Base-by-base conservation (phyloP, 2,329 filamentous ascomycete species). In the Thermoascus crustaceus region DNA sequence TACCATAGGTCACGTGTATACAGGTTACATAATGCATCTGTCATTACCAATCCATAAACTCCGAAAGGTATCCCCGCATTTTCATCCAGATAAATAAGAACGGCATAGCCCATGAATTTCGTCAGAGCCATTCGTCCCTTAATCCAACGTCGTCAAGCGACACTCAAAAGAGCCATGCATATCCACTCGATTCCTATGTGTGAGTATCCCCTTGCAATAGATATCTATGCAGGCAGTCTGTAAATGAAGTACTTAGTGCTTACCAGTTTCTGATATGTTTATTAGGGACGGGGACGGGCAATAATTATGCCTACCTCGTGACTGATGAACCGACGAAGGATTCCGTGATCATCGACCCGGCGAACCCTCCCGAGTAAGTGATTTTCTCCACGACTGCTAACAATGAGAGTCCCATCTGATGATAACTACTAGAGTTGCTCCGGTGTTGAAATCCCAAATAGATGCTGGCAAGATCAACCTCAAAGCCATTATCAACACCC, bases 401-500 rank as follows among this genome's bases (percentile, higher is more conserved):
- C 32, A 11, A 3, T 24, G 10, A 11, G 7, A 30, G n/a, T 26
- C 29, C 22, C 11, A 34, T 30, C 13, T 26, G 27, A 23, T 43
- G 16, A 37, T 31, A 24, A 18, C 7, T 4, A 31, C 27, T 34
- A 80, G 77, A 48, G 77, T 81, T 4, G 58, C 74, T 3, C 76
- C 78, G 8, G 68, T 73, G 7, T 64, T 98, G 34, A 80, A 89
- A 57, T 73, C 87, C 45, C 79, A 84, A 40, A 80, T 85, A 4
- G 64, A 78, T 25, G 66, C 69, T 14, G 80, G 82, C 10, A 75
- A 76, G 48, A 85, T 94, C 54, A 88, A 93, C 49, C 66, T 98
- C 43, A 87, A 75, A 16, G 84, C 80, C 32, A 94, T 98, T 55
- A 80, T 96, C 52, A 98, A 98, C 57, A 98, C 91, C 2, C 91